Percentiles rank a stretch among this genome's conserved stretches.
Evolutionary conservation across 768 basidiomycete species (phyloP).

Genomic region (Boletus tylopilopsis): DNA sequence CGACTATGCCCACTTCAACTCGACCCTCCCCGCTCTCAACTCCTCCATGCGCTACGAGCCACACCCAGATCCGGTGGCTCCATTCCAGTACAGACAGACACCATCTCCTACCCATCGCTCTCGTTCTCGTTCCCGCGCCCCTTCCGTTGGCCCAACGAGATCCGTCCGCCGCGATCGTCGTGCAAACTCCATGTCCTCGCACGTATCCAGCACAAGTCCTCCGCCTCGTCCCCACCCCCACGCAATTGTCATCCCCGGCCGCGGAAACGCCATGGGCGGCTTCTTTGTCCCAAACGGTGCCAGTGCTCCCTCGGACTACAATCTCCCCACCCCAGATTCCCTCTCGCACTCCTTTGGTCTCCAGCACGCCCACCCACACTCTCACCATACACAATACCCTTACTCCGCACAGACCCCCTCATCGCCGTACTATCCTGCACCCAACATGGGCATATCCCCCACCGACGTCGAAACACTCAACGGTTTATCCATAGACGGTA

Average conservation of each 20-base stretch:
- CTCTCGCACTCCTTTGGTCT: conserved; percentile 30
- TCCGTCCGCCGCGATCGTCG: conserved; percentile 49
- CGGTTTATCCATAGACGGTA: conserved; percentile 14
- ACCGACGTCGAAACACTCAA: conserved; percentile 24
- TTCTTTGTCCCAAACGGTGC: conserved; percentile 30
- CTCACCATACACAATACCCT: conserved; percentile 20
- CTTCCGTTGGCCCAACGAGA: conserved; percentile 49
- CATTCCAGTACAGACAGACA: conserved; percentile 24
- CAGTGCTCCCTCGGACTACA: conserved; percentile 35
- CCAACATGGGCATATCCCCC: conserved; percentile 26
- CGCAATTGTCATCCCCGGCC: conserved; percentile 67
- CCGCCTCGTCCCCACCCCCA: conserved; percentile 49
- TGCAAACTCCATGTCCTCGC: conserved; percentile 55
- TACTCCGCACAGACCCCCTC: conserved; percentile 29
- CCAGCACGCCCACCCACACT: conserved; percentile 30
- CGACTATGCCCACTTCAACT: conserved; percentile 43
- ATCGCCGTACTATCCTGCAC: conserved; percentile 26
- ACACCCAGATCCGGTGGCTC: conserved; percentile 32
- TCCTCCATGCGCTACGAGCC: conserved; percentile 50
- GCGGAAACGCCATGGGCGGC: conserved; percentile 29
- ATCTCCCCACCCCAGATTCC: conserved; percentile 42
- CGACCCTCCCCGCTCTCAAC: conserved; percentile 49
- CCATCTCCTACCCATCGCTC: conserved; percentile 39
- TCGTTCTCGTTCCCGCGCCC: conserved; percentile 38
- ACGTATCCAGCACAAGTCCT: conserved; percentile 50